Conservation (phyloP, 306 rosid species). For the Herpetospermum pedunculosum region DNA sequence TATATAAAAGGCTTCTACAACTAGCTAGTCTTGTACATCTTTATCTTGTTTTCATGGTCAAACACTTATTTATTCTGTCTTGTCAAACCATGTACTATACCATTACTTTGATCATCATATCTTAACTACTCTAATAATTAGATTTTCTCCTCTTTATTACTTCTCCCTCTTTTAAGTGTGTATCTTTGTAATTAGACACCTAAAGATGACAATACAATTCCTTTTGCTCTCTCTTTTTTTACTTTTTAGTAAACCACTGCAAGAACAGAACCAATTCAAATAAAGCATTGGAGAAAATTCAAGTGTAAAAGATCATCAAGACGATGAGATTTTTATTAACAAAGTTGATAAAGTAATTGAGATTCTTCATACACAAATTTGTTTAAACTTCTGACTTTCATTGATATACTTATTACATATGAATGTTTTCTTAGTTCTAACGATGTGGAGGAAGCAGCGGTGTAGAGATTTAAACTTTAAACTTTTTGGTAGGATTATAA, state of each 20-base stretch:
- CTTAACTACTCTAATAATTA: neutral
- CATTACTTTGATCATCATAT: slow-evolving; percentile 1
- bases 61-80: neutral
- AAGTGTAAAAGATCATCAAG: neutral
- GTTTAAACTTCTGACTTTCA: too few relatives aligned
- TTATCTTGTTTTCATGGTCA: neutral
- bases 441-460: too few relatives aligned
- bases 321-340: too few relatives aligned
- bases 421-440: too few relatives aligned
- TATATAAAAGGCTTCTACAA: neutral
- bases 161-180: neutral
- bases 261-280: neutral
- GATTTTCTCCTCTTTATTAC: neutral
- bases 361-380: too few relatives aligned
- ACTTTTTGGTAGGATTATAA: too few relatives aligned
- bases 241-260: neutral
- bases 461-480: too few relatives aligned
- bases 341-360: neutral
- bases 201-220: neutral
- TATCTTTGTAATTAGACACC: neutral
- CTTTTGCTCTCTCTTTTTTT: neutral
- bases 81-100: neutral
- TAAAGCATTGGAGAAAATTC: neutral
- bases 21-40: neutral
- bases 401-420: too few relatives aligned